Percentiles rank a stretch among this genome's conserved stretches.
Evolutionary conservation across 2,329 filamentous ascomycete species (phyloP).

Genomic region (Thelonectria rubi): DNA sequence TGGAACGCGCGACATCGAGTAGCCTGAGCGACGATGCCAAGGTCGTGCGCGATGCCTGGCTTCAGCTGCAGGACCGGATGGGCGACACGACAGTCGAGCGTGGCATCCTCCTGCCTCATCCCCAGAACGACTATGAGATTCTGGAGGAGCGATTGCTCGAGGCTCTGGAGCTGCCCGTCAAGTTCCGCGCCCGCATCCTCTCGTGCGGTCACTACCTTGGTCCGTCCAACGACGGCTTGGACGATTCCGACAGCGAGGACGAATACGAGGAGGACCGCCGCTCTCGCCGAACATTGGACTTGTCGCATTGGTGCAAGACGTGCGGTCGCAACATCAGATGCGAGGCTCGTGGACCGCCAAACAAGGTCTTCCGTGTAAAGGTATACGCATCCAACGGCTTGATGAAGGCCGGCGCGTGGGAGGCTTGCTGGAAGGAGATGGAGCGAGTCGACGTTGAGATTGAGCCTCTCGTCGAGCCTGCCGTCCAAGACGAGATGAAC

Average conservation of each 20-base stretch:
- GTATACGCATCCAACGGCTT: conserved; percentile 95
- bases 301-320: conserved; percentile 65
- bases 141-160: conserved; percentile 81
- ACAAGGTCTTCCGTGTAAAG: conserved; percentile 78
- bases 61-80: conserved; percentile 73
- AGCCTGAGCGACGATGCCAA: conserved; percentile 59
- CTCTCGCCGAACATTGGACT: conserved; percentile 38
- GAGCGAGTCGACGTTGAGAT: conserved; percentile 97
- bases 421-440: conserved; percentile 96
- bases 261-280: conserved; percentile 46
- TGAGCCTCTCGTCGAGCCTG: conserved; percentile 73
- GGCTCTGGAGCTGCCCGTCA: conserved; percentile 74
- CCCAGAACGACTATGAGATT: conserved; percentile 81
- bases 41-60: conserved; percentile 69
- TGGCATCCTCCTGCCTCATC: conserved; percentile 79
- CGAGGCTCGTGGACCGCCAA: conserved; percentile 59
- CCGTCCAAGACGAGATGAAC: conserved; percentile 68
- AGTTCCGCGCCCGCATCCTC: conserved; percentile 72
- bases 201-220: conserved; percentile 81
- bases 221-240: conserved; percentile 60
- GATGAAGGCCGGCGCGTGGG: conserved; percentile 92
- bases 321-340: conserved; percentile 65
- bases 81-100: conserved; percentile 78
- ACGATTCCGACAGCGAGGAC: conserved; percentile 59
- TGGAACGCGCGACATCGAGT: conserved; percentile 54